Base-by-base conservation (phyloP, 108 stramenopile genomes). In the Asterionellopsis glacialis region DNA sequence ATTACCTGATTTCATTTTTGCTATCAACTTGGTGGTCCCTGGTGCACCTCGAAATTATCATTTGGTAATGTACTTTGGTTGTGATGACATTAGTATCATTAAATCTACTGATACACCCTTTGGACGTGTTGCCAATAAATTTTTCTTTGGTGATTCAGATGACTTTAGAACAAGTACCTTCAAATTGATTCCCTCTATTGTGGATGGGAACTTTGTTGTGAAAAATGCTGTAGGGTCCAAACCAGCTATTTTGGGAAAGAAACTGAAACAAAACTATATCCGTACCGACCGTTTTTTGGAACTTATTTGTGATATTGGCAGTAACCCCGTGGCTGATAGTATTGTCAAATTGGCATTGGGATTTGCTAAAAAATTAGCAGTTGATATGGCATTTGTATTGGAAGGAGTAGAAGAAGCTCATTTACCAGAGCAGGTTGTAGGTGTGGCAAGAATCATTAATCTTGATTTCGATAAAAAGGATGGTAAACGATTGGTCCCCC, bases 161-260 rank as follows among this genome's bases (percentile, higher is more conserved):
- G 45, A 61, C 11, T 88, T 91, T 55, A 75, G 94, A 22, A 78
- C 91, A 58, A 73, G 75, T 39, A 92, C 91, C 7, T 94, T 97
- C 76, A 97, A 97, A 80, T 70, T 97, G 57, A 95, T 95, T 57
- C 96, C 96, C 12, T 81, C 72, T 54, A 88, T 98, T 40, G 80
- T 91, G 47, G 89, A 98, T 49, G 95, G 93, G 11, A 98, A 95
- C 66, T 98, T 93, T 69, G 79, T 95, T 19, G 92, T 98, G 1
- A 72, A 85, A n/a, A 87, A 87, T 51, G 94, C 93, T 9, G 94
- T 95, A 18, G 95, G 95, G 25, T 75, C 75, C 15, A 95, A 84
- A 9, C 97, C 97, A 9, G 93, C 94, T 9, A 90, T 98, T 49
- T 75, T 96, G 72, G 97, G 97, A 23, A 96, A 85, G 33, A 95